Base-by-base conservation (phyloP, 1,284 basidiomycete species). In the Apiotrichum sp. region DNA sequence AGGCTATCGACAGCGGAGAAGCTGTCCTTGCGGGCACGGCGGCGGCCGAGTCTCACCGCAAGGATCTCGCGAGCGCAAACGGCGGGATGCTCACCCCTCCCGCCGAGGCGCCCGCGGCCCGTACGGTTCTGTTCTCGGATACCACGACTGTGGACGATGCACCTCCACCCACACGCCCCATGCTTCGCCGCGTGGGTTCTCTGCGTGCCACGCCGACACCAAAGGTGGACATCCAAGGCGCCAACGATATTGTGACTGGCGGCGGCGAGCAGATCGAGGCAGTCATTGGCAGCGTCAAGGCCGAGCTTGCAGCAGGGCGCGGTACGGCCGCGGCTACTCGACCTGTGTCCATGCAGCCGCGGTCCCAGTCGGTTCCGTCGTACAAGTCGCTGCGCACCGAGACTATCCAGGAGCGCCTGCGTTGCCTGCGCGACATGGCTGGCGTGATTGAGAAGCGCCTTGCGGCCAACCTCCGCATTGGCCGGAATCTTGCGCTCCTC, bases 201-300 rank as follows among this genome's bases (percentile, higher is more conserved):
- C 29, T 61, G n/a, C 59, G 59, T 1, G 31, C 59, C 3, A 42
- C 53, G 6, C 59, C 56, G 13, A 50, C 43, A 4, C 53, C 61
- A 0, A 32, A 40, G 3, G 57, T 74, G 4, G 69, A 70, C 57
- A 62, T 74, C 31, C 67, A 69, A 36, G 65, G 61, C 3, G 63
- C 67, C 2, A 67, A 70, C 46, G 61, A 68, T 34, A 61, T 69
- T 8, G 57, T 64, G 2, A 58, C 65, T 9, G 67, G 72, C 38
- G 69, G 73, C 35, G 68, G 74, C 7, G 71, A 73, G 53, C 68
- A 72, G 58, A 66, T 78, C 69, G 87, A 88, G 69, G 84, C 86
- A 16, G 88, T 88, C 0, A 92, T 92, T 68, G 86, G 89, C 64
- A 82, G 86, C 62, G 87, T 93, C 63, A 92, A 91, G 72, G 86